Evolutionary conservation across 164 flowering plant species (phyloP), one percentile per base, ranked within the genome.

Genomic region (Nelumbo lutea): DNA sequence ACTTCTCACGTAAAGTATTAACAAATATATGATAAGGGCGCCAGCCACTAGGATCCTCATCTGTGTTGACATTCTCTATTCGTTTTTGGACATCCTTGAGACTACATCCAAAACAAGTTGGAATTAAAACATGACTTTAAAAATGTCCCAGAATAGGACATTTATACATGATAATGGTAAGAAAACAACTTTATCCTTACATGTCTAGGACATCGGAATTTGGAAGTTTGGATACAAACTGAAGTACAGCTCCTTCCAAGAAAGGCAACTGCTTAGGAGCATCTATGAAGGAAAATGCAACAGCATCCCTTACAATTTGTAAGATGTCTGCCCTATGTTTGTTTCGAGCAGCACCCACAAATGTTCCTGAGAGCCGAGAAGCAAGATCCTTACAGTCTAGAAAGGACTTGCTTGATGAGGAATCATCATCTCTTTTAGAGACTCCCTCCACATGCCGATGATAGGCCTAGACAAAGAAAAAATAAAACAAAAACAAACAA

Each of bases 41-140:
- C 99, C 99, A 96, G 1, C 98, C 98, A 83, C 99, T 96, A 60
- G 99, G 99, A 85, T 96, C 90, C 79, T 88, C 96, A 76, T 92
- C 97, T 4, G 90, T 89, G 74, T 91, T 84, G 41, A 88, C 83
- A 70, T 87, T 80, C 74, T 83, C 92, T 1, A 89, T 80, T 75
- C 86, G 80, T 66, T 79, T 84, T 71, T 93, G 86, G 52, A 93
- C 91, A 72, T 86, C 86, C 79, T 83, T 87, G 46, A 90, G 68
- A 77, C 99, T 95, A 75, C n/a, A 45, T 59, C 63, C 66, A 74
- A 73, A 76, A 45, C 3, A 67, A 72, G 27, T 44, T 69, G 50
- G 43, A 46, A 68, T 75, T 59, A 72, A 53, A 43, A 39, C 13
- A 56, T 10, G 72, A 52, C 27, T 61, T 73, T 8, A 15, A 61